These are phyloP conservation scores for Nematocida sp. DNA, from an alignment of 371 early-diverging fungal genomes.

Conservation along the genomic window DNA sequence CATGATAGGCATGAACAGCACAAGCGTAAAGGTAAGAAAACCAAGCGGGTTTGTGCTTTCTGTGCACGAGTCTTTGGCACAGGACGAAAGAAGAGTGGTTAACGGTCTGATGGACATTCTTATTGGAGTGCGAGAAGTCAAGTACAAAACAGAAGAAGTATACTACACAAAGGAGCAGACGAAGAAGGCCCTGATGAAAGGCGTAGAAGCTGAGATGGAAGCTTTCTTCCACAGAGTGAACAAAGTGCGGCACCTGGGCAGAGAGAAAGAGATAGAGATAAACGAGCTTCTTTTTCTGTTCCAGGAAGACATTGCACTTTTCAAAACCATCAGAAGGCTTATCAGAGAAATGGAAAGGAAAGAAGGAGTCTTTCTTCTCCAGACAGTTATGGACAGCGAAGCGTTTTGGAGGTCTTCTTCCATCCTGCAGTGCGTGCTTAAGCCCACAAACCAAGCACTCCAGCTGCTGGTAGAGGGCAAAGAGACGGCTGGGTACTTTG, in stretches of 20 bases:
- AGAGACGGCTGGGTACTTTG: constrained; percentile 1
- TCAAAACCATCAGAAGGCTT: not conserved
- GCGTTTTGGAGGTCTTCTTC: not conserved
- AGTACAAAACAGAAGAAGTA: constrained; percentile 32
- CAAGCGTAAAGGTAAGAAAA: not conserved
- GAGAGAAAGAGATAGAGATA: not conserved
- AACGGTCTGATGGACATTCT: constrained; percentile 1
- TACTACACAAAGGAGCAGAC: constrained; percentile 11
- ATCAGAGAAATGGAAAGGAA: not conserved
- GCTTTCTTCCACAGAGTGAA: not conserved
- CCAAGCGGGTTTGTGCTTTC: not conserved
- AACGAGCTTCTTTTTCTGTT: constrained; percentile 30
- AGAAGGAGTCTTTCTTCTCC: not conserved
- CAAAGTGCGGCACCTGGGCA: not conserved
- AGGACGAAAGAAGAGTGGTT: constrained; percentile 16
- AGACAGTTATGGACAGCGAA: not conserved
- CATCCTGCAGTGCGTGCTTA: not conserved
- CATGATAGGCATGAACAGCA: constrained; percentile 23
- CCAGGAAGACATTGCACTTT: constrained; percentile 32
- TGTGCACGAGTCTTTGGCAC: not conserved
- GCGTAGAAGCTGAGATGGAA: constrained; percentile 34
- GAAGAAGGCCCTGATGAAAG: constrained; percentile 27
- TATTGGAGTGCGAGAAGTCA: constrained; percentile 21
- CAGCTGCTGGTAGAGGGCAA: constrained; percentile 1
- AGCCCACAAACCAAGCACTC: constrained; percentile 25